Evolutionary conservation across 2,329 filamentous ascomycete genomes (phyloP).

Genomic region (Emergomyces africanus): DNA sequence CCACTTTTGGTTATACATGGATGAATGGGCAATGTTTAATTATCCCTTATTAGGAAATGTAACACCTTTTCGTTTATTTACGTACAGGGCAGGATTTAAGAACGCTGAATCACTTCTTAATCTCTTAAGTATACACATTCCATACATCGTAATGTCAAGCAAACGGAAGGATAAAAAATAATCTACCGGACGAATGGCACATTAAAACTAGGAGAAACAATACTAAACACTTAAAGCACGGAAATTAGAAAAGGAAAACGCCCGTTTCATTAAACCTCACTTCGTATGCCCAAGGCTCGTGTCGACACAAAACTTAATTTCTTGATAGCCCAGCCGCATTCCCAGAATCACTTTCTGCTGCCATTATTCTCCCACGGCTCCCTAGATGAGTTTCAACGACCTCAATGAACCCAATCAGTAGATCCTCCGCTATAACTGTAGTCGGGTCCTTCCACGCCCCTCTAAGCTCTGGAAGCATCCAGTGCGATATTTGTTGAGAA

Average conservation of each 20-base stretch:
- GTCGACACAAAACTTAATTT: background rate
- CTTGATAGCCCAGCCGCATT: background rate
- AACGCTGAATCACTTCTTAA: background rate
- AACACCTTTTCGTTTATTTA: background rate
- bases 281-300: too few relatives aligned
- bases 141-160: background rate
- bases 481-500: background rate
- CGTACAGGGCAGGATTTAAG: background rate
- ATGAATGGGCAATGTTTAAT: background rate
- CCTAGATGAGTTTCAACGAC: background rate
- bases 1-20: background rate
- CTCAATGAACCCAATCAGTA: background rate
- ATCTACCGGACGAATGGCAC: background rate
- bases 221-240: background rate
- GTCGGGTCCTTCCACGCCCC: background rate
- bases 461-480: background rate
- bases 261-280: background rate
- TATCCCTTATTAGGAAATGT: background rate
- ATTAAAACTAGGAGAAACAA: background rate
- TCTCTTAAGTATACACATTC: background rate
- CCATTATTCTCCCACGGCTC: background rate
- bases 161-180: background rate
- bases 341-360: background rate
- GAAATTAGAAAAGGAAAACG: background rate
- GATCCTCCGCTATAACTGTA: background rate